A percentile compares a stretch with the other conserved stretches of the same genome.
Conservation (phyloP, 345 rosid genomes). For the Populus pruinosa region DNA sequence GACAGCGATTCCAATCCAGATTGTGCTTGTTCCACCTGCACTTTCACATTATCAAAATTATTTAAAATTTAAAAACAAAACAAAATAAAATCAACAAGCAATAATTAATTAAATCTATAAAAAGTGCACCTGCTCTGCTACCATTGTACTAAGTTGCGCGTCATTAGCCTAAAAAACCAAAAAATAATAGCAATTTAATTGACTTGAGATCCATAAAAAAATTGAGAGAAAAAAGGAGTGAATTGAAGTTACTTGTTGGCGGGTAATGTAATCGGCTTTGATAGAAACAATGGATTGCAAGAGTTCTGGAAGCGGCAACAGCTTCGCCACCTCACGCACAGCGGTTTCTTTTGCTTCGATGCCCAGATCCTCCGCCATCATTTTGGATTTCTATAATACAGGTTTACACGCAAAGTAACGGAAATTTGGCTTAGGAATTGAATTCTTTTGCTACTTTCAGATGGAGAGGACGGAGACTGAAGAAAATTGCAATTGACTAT, state of each 20-base stretch:
- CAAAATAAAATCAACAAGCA: background rate
- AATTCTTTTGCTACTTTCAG: background rate
- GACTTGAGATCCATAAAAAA: background rate
- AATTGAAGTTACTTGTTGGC: slow-evolving; percentile 70
- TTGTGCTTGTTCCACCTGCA: slow-evolving; percentile 91
- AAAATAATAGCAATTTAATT: background rate
- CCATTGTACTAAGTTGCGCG: slow-evolving; percentile 99
- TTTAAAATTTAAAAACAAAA: background rate
- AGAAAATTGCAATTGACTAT: background rate
- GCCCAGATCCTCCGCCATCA: slow-evolving; percentile 78
- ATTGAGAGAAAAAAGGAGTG: background rate
- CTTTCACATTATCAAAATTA: background rate
- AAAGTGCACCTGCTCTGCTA: slow-evolving; percentile 77
- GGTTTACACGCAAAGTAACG: background rate
- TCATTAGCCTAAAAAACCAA: slow-evolving; percentile 69
- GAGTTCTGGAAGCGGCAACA: slow-evolving; percentile 84
- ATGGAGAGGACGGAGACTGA: background rate
- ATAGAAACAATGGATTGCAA: slow-evolving; percentile 73
- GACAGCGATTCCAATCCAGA: slow-evolving; percentile 73
- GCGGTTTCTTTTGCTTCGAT: slow-evolving; percentile 97
- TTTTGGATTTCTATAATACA: slow-evolving; percentile 3
- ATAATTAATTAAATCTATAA: background rate
- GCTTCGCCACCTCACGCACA: slow-evolving; percentile 98
- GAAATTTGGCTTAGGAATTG: background rate
- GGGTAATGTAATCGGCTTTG: slow-evolving; percentile 90